phyloP scores from a whole-genome alignment of 2,329 filamentous ascomycete genomes.

The Pseudocercospora eumusae region DNA sequence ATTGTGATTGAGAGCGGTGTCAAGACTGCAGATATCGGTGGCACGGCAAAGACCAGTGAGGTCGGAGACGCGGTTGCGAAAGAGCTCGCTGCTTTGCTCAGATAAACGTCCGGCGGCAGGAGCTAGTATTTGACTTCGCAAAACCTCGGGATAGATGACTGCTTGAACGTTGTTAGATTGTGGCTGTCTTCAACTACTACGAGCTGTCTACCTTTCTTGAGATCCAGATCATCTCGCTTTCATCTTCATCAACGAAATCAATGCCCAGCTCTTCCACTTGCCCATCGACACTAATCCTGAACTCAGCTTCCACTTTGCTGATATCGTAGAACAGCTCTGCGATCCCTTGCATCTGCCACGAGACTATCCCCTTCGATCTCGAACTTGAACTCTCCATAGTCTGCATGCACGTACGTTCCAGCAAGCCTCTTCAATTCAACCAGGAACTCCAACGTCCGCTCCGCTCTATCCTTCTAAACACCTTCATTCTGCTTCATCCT shows the following conservation, averaged over 20 bases:
- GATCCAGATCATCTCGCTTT: background rate
- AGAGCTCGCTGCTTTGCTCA: constrained; percentile 56
- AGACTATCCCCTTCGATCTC: too few species aligned
- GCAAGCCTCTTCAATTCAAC: too few species aligned
- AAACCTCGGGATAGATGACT: background rate
- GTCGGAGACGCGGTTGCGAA: constrained; percentile 80
- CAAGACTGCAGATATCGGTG: constrained; percentile 82
- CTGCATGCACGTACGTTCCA: too few species aligned
- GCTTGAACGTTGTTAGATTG: background rate
- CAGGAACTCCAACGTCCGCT: too few species aligned
- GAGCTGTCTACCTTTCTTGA: background rate
- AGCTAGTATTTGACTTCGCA: too few species aligned
- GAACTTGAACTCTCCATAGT: too few species aligned
- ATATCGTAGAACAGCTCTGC: background rate
- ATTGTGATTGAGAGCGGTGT: constrained; percentile 76
- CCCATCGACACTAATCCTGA: background rate
- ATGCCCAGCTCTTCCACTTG: background rate
- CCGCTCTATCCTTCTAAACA: too few species aligned
- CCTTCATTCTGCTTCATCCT: too few species aligned
- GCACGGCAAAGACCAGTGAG: constrained; percentile 69
- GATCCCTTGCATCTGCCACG: too few species aligned
- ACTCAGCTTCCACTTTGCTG: background rate
- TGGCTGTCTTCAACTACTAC: background rate
- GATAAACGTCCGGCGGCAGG: too few species aligned
- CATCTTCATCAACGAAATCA: background rate